Evolutionary conservation across 2,329 filamentous ascomycete genomes (phyloP).

Genomic region (Karstenula rhodostoma): DNA sequence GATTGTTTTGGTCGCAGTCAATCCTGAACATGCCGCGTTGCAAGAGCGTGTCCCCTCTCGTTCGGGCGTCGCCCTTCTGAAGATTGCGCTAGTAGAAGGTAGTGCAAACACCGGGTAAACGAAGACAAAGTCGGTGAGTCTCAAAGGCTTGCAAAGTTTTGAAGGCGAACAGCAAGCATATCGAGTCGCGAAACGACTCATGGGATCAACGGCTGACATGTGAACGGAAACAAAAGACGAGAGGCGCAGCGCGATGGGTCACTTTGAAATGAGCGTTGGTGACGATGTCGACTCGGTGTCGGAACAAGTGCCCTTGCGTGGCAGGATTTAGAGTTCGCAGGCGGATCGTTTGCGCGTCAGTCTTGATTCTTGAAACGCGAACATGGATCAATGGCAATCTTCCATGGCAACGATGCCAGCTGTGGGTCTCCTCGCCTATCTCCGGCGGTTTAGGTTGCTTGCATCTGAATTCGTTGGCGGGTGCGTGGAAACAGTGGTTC

Average conservation of each 20-base stretch:
- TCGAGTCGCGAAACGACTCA: not conserved
- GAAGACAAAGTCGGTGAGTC: slow-evolving; percentile 4
- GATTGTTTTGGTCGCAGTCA: not conserved
- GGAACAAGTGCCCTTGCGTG: not conserved
- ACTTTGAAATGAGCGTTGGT: not conserved
- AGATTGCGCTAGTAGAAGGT: not conserved
- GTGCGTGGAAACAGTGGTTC: not conserved
- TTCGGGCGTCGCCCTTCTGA: not conserved
- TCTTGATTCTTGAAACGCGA: slow-evolving; percentile 10
- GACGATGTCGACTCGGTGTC: not conserved
- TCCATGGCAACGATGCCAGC: not conserved
- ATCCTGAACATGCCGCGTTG: not conserved
- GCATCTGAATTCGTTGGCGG: not conserved
- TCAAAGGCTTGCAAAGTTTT: not conserved
- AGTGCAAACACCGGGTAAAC: not conserved
- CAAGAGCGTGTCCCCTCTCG: not conserved
- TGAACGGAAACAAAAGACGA: not conserved
- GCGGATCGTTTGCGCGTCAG: slow-evolving; percentile 8
- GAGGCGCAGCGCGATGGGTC: not conserved
- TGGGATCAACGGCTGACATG: not conserved
- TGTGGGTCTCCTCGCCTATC: slow-evolving; percentile 14
- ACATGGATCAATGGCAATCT: slow-evolving; percentile 8
- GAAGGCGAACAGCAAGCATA: not conserved
- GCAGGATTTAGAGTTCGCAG: slow-evolving; percentile 3
- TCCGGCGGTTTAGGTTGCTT: not conserved